Conservation (phyloP, 805 yeast species). For the Ogataea nonfermentans region DNA sequence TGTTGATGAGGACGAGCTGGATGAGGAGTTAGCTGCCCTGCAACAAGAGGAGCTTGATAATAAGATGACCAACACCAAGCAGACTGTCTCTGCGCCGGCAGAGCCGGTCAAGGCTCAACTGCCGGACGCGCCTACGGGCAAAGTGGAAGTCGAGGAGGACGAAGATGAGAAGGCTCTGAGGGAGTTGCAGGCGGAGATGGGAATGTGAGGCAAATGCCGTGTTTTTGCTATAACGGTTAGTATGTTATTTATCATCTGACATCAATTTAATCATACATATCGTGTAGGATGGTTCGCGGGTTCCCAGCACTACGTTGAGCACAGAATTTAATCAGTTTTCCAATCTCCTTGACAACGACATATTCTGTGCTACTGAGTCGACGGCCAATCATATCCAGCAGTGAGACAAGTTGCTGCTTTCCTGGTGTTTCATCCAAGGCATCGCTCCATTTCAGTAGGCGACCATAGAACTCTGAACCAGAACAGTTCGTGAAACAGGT, state of each 20-base stretch:
- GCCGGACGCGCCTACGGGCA: conserved; percentile 47
- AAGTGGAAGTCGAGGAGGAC: conserved; percentile 56
- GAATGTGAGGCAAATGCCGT: conserved; percentile 30
- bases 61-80: conserved; percentile 48
- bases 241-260: conserved; percentile 1
- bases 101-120: conserved; percentile 31
- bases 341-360: conserved; percentile 57
- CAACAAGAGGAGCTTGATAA: conserved; percentile 77
- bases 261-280: conserved; percentile 42
- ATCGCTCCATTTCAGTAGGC: conserved; percentile 41
- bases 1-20: conserved; percentile 89
- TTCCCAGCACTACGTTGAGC: conserved; percentile 53
- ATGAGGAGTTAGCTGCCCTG: conserved; percentile 84
- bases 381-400: conserved; percentile 46
- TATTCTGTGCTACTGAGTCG: conserved; percentile 44
- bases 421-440: conserved; percentile 39
- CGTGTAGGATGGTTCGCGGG: conserved; percentile 43
- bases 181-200: conserved; percentile 85
- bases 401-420: conserved; percentile 53
- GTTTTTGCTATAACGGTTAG: conserved; percentile 2
- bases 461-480: conserved; percentile 41
- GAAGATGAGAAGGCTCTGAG: conserved; percentile 82
- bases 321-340: conserved; percentile 52
- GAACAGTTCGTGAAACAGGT: conserved; percentile 34
- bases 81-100: conserved; percentile 22